Evolutionary conservation across 345 rosid species (phyloP).

Genomic region (Noccaea caerulescens): DNA sequence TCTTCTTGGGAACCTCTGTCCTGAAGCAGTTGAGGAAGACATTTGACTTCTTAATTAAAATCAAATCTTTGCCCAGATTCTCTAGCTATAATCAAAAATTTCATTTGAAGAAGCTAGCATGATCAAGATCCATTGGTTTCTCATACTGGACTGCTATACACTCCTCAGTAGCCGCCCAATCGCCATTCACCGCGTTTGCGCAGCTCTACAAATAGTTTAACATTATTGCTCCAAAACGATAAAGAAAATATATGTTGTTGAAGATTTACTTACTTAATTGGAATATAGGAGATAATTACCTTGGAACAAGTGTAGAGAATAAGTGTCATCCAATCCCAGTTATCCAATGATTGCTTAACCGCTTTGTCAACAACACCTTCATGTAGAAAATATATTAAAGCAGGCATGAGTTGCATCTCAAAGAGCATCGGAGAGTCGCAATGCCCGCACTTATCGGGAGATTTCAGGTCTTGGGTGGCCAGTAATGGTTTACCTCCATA

Average conservation of each 20-base stretch:
- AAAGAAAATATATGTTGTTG: not conserved
- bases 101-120: slow-evolving; percentile 36
- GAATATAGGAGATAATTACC: slow-evolving; percentile 44
- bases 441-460: slow-evolving; percentile 56
- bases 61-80: not conserved
- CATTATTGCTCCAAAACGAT: not conserved
- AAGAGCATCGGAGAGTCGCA: slow-evolving; percentile 69
- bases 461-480: slow-evolving; percentile 50
- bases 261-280: slow-evolving; percentile 24
- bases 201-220: slow-evolving; percentile 63
- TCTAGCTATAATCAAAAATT: not conserved
- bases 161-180: slow-evolving; percentile 70
- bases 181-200: slow-evolving; percentile 38
- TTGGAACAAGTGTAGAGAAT: slow-evolving; percentile 75
- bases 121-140: slow-evolving; percentile 50
- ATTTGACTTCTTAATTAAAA: slow-evolving; percentile 38
- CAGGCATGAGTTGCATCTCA: slow-evolving; percentile 95
- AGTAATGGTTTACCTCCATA: slow-evolving; percentile 73
- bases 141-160: slow-evolving; percentile 62
- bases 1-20: slow-evolving; percentile 79
- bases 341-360: slow-evolving; percentile 55
- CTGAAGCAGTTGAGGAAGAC: slow-evolving; percentile 88
- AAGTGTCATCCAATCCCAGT: slow-evolving; percentile 93
- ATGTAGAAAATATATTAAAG: slow-evolving; percentile 73
- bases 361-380: slow-evolving; percentile 57